Conservation (phyloP, 1,139 yeast species). For the Taiozyma sp. region DNA sequence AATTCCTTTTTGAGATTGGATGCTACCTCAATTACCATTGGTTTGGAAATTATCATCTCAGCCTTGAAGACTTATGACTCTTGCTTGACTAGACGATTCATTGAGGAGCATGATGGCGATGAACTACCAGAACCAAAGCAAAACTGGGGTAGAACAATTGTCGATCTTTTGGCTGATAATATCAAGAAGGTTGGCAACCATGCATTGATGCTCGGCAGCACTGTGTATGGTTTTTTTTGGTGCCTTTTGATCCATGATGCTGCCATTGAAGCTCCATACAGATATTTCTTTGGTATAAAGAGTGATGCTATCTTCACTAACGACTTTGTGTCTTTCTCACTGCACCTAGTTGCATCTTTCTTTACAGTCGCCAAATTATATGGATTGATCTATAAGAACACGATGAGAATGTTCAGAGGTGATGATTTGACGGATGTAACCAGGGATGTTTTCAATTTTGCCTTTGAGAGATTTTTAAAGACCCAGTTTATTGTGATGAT, state of each 20-base stretch:
- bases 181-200: conserved; percentile 22
- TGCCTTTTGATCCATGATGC: conserved; percentile 1
- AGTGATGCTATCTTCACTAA: conserved; percentile 15
- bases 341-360: conserved; percentile 2
- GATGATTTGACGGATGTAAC: not conserved
- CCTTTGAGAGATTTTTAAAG: conserved; percentile 2
- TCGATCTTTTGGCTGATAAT: not conserved
- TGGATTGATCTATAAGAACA: no score
- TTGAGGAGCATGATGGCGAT: conserved; percentile 22
- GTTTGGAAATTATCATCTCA: conserved; percentile 4
- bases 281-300: conserved; percentile 1
- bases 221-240: conserved; percentile 1
- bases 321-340: conserved; percentile 15
- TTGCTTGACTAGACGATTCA: conserved; percentile 7
- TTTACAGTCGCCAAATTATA: not conserved
- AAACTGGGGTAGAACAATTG: not conserved
- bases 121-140: not conserved
- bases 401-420: not conserved
- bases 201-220: not conserved
- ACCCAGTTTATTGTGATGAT: conserved; percentile 6
- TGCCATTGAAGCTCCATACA: conserved; percentile 9
- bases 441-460: not conserved
- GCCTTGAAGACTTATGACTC: conserved; percentile 12
- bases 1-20: conserved; percentile 3
- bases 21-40: conserved; percentile 6